These are phyloP conservation scores for Clarireedia hainanense DNA, from an alignment of 2,329 filamentous ascomycete species.

Conservation along the genomic window DNA sequence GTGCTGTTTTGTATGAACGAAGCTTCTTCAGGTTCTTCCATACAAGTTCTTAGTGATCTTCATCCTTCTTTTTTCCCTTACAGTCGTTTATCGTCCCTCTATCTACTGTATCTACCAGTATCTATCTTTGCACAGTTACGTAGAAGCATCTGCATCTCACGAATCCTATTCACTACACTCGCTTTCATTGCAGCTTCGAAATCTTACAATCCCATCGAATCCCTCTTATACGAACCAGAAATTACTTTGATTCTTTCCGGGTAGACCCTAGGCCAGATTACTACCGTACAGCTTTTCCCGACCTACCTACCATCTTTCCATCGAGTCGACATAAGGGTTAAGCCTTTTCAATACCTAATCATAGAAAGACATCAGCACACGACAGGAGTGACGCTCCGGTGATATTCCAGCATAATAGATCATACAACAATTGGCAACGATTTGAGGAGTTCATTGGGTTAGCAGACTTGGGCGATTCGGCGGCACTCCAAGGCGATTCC, in stretches of 20 bases:
- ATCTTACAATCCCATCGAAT: background rate
- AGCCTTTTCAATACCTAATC: slow-evolving; percentile 7
- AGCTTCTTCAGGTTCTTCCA: background rate
- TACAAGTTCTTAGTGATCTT: background rate
- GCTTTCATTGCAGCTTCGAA: background rate
- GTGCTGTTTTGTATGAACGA: background rate
- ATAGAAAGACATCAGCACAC: slow-evolving; percentile 1
- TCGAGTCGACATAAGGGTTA: background rate
- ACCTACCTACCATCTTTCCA: background rate
- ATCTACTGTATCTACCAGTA: no score
- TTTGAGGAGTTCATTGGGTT: background rate
- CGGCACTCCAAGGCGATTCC: background rate
- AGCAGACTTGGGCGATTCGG: background rate
- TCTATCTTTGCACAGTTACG: background rate
- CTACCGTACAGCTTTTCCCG: slow-evolving; percentile 7
- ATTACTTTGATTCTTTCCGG: slow-evolving; percentile 39
- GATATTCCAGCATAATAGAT: background rate
- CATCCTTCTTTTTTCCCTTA: background rate
- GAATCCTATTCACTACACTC: background rate
- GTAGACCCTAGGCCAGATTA: slow-evolving; percentile 50
- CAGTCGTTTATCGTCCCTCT: slow-evolving; percentile 1
- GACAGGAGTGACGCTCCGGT: background rate
- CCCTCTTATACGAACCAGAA: background rate
- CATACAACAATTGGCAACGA: background rate
- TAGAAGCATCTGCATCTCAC: background rate